Evolutionary conservation across 2,329 filamentous ascomycete genomes (phyloP).

Genomic region (Aplosporella prunicola): DNA sequence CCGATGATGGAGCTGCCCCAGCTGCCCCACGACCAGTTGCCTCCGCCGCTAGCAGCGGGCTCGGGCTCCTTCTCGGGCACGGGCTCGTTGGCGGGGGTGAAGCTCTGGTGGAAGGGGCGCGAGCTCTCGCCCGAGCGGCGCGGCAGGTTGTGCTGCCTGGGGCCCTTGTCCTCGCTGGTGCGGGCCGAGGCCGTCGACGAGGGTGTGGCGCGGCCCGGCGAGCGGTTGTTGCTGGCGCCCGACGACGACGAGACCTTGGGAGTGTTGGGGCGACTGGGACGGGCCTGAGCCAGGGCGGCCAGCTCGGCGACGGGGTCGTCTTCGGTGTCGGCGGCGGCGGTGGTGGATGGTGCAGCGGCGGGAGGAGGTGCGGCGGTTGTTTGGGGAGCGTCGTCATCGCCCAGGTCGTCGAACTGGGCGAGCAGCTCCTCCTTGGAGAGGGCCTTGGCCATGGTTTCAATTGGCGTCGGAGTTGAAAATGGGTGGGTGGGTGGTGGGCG

Average conservation of each 20-base stretch:
- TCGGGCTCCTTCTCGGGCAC: constrained; percentile 41
- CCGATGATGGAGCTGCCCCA: constrained; percentile 86
- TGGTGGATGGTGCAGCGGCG: constrained; percentile 30
- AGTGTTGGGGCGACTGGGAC: constrained; percentile 62
- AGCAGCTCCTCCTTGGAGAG: constrained; percentile 36
- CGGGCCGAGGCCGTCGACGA: constrained; percentile 31
- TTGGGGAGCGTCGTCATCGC: constrained; percentile 23
- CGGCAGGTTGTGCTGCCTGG: constrained; percentile 25
- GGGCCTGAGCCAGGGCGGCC: constrained; percentile 62
- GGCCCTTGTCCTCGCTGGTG: constrained; percentile 51
- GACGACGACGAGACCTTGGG: constrained; percentile 52
- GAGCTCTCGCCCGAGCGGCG: constrained; percentile 73
- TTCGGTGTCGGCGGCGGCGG: constrained; percentile 30
- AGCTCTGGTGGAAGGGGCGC: constrained; percentile 59
- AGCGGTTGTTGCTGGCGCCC: constrained; percentile 30
- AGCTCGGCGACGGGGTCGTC: constrained; percentile 82
- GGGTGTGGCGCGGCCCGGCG: constrained; percentile 25
- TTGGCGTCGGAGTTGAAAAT: neutral
- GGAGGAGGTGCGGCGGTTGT: constrained; percentile 22
- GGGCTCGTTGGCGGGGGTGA: constrained; percentile 54
- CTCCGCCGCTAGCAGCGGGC: constrained; percentile 31
- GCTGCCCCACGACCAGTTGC: constrained; percentile 60
- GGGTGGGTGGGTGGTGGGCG: neutral
- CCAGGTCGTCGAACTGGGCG: constrained; percentile 37
- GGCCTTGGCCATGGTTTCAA: constrained; percentile 28